A percentile compares a stretch with the other conserved stretches of the same genome.
Conservation (phyloP, 345 rosid genomes). For the Draba incana region DNA sequence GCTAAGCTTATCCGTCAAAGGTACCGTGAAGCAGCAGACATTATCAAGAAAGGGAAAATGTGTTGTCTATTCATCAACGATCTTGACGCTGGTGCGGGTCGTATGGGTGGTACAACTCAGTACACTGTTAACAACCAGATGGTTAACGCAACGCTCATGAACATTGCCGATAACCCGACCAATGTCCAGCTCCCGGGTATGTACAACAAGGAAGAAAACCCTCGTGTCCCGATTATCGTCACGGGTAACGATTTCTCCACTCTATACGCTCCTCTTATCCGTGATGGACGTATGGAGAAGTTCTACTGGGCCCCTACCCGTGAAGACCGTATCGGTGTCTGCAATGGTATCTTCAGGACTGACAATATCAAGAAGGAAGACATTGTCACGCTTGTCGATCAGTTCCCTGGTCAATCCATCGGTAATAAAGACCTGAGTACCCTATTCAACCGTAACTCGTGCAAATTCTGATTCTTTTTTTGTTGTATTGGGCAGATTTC, state of each 20-base stretch:
- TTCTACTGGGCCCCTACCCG: slow-evolving; percentile 99
- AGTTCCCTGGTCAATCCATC: slow-evolving; percentile 97
- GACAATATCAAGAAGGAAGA: slow-evolving; percentile 57
- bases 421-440: slow-evolving; percentile 45
- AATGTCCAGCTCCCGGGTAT: slow-evolving; percentile 94
- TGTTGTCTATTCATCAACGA: slow-evolving; percentile 94
- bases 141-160: slow-evolving; percentile 99
- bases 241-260: slow-evolving; percentile 99
- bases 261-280: slow-evolving; percentile 93
- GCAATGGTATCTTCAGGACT: slow-evolving; percentile 76
- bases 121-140: slow-evolving; percentile 99
- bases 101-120: slow-evolving; percentile 94
- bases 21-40: slow-evolving; percentile 97
- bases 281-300: slow-evolving; percentile 99
- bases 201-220: slow-evolving; percentile 99
- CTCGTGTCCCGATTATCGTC: slow-evolving; percentile 93
- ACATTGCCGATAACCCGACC: slow-evolving; percentile 98
- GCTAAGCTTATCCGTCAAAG: slow-evolving; percentile 97
- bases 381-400: slow-evolving; percentile 73
- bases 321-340: slow-evolving; percentile 93
- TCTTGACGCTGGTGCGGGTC: slow-evolving; percentile 97
- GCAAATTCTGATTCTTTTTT: neutral
- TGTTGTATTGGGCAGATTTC: slow-evolving; percentile 59
- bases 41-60: slow-evolving; percentile 96
- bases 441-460: no score